Base-by-base conservation (phyloP, 2,329 filamentous ascomycete genomes). In the Exophiala bonariae region DNA sequence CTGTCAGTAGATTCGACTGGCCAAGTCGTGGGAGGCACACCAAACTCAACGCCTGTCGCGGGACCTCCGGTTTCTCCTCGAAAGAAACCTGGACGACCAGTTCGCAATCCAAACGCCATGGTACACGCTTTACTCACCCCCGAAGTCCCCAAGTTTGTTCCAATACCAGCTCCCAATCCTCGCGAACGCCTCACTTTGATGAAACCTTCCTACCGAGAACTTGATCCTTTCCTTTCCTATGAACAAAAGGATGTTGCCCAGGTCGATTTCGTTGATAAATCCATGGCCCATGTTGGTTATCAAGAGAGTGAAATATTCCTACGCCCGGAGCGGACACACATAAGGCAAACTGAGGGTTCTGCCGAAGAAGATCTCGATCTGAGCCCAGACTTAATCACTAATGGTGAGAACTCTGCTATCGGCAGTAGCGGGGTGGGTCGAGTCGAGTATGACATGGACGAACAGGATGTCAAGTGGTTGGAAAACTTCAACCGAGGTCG, bases 381-480 rank as follows among this genome's bases (percentile, higher is more conserved):
- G 40, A 75, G 70, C 41, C 70, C 75, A 18, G 69, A 73, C 16
- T 62, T 77, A 14, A 80, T 78, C 52, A 73, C 73, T 14, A 86
- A 87, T 39, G 79, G 77, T 7, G 84, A 87, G 36, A 74, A 78
- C 43, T 66, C 72, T 22, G 70, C 72, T 3, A 69, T 74, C 31
- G 71, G 73, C 3, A 69, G 69, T 28, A 72, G 71, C 42, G 74
- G 74, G 14, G 79, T 95, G 31, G 89, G 89, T 10, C 84, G 89
- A 47, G 93, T 99, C 16, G 93, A 99, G 65, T 99, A 99, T 66
- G 93, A 99, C 66, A 99, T 99, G 93, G 93, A 99, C 63, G 93
- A 99, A 69, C 93, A 99, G 63, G 93, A 99, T 66, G 90, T 96
- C 58, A 89, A 91, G 72, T 99, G 93, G 93, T 75, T 99, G 19